A percentile compares a stretch with the other conserved stretches of the same genome.
These are phyloP conservation scores for Candida glucosophila DNA, from an alignment of 1,139 yeast species.

Conservation along the genomic window DNA sequence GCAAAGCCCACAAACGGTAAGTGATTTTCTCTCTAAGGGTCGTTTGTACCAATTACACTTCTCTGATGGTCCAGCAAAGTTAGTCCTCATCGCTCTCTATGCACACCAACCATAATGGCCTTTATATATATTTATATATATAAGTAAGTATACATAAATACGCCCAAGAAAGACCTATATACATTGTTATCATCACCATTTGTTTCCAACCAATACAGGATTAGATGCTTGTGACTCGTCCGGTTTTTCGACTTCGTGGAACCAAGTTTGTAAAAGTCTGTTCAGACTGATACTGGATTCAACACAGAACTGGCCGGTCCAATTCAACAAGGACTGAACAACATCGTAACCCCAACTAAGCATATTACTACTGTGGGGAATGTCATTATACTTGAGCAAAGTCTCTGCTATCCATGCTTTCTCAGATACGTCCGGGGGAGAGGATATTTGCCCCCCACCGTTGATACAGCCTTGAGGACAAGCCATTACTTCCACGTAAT, in stretches of 20 bases:
- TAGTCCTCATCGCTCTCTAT: too few relatives aligned
- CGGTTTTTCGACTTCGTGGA: constrained; percentile 43
- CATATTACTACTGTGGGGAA: constrained; percentile 14
- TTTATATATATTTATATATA: constrained; percentile 1
- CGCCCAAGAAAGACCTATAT: too few relatives aligned
- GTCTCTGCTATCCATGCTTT: constrained; percentile 37
- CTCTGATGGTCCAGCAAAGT: too few relatives aligned
- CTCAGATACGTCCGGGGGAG: constrained; percentile 26
- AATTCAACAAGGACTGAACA: constrained; percentile 8
- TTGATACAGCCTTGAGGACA: constrained; percentile 97
- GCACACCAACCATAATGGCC: too few relatives aligned
- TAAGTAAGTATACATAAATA: constrained; percentile 1
- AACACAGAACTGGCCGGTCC: constrained; percentile 27
- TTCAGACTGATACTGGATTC: constrained; percentile 20
- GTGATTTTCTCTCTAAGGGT: too few relatives aligned
- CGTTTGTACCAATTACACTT: too few relatives aligned
- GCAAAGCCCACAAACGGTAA: too few relatives aligned
- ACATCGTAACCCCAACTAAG: constrained; percentile 4
- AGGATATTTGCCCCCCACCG: constrained; percentile 87
- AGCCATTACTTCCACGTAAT: constrained; percentile 93
- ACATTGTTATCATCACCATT: constrained; percentile 24
- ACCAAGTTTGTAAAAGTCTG: constrained; percentile 38
- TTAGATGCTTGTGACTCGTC: constrained; percentile 31
- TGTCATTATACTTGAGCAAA: constrained; percentile 19
- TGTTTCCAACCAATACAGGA: constrained; percentile 33